These are phyloP conservation scores for Stylonectria norvegica DNA, from an alignment of 2,329 filamentous ascomycete species.

Conservation along the genomic window DNA sequence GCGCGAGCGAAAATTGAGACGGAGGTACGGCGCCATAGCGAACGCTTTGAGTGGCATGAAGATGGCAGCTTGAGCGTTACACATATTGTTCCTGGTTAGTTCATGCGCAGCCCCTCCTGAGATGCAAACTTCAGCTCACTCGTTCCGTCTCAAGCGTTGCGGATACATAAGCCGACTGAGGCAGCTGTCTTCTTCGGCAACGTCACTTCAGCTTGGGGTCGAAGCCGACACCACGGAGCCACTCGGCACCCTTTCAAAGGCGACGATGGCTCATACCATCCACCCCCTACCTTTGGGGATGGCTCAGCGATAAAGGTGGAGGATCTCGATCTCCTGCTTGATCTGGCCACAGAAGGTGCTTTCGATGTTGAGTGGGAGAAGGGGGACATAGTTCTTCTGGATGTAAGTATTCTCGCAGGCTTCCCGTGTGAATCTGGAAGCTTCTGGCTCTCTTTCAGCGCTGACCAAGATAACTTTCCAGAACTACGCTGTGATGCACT, in stretches of 20 bases:
- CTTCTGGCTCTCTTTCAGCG: too few relatives aligned
- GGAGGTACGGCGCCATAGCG: conserved; percentile 33
- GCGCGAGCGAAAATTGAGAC: conserved; percentile 27
- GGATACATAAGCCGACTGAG: conserved; percentile 26
- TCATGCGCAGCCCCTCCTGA: too few relatives aligned
- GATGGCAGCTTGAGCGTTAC: conserved; percentile 35
- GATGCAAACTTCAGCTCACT: too few relatives aligned
- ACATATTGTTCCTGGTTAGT: conserved; percentile 32
- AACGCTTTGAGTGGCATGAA: conserved; percentile 32
- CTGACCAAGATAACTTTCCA: conserved; percentile 5
- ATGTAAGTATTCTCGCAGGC: conserved; percentile 20
- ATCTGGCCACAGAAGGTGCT: conserved; percentile 27
- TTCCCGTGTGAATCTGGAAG: not conserved
- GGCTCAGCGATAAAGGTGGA: conserved; percentile 27
- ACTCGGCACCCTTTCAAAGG: conserved; percentile 30
- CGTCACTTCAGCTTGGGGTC: conserved; percentile 34
- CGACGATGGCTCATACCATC: conserved; percentile 34
- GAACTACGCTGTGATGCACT: conserved; percentile 35
- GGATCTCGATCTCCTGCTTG: conserved; percentile 28
- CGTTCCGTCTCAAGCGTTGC: not conserved
- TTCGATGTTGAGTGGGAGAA: conserved; percentile 24
- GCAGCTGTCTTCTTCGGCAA: conserved; percentile 33
- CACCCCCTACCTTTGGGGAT: conserved; percentile 31
- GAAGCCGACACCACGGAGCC: conserved; percentile 31
- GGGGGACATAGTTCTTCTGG: conserved; percentile 30